These are phyloP conservation scores for Pyrenophora teres DNA, from an alignment of 2,329 filamentous ascomycete genomes.

Conservation along the genomic window DNA sequence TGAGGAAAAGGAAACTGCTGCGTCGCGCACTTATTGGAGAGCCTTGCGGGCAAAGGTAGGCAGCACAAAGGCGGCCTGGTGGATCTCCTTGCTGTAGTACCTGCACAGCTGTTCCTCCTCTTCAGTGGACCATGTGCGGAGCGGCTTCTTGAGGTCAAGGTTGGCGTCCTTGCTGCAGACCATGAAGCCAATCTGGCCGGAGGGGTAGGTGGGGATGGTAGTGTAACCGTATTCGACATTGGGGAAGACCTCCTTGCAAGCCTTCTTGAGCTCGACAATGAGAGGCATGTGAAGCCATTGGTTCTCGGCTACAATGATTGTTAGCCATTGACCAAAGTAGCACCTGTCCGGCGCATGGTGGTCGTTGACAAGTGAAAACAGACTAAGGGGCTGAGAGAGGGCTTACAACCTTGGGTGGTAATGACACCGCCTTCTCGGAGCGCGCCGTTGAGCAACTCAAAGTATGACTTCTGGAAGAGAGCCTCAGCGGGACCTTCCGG, in stretches of 20 bases:
- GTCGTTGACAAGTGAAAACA: conserved; percentile 17
- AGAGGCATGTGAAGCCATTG: conserved; percentile 97
- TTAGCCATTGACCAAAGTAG: conserved; percentile 31
- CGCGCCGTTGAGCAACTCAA: conserved; percentile 87
- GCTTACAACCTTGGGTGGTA: conserved; percentile 99
- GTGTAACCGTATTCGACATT: conserved; percentile 98
- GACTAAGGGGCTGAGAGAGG: conserved; percentile 57
- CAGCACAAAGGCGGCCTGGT: conserved; percentile 90
- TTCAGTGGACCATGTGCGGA: conserved; percentile 79
- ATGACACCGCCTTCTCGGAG: conserved; percentile 96
- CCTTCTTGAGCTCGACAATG: conserved; percentile 93
- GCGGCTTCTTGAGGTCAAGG: conserved; percentile 81
- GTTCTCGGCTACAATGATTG: conserved; percentile 77
- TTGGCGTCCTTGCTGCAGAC: conserved; percentile 94
- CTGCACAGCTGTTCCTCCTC: conserved; percentile 92
- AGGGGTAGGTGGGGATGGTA: conserved; percentile 98
- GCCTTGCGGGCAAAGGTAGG: conserved; percentile 90
- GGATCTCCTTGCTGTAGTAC: conserved; percentile 98
- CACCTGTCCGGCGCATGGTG: conserved; percentile 22
- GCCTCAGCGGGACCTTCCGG: conserved; percentile 95
- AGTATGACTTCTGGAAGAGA: conserved; percentile 99
- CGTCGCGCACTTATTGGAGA: conserved; percentile 48
- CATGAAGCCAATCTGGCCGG: conserved; percentile 99
- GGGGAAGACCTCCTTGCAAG: conserved; percentile 96
- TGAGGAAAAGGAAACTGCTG: conserved; percentile 19